Evolutionary conservation across 192 early-diverging fungal genomes (phyloP), one percentile per base, ranked within the genome.

Genomic region (Martensiomyces pterosporus): DNA sequence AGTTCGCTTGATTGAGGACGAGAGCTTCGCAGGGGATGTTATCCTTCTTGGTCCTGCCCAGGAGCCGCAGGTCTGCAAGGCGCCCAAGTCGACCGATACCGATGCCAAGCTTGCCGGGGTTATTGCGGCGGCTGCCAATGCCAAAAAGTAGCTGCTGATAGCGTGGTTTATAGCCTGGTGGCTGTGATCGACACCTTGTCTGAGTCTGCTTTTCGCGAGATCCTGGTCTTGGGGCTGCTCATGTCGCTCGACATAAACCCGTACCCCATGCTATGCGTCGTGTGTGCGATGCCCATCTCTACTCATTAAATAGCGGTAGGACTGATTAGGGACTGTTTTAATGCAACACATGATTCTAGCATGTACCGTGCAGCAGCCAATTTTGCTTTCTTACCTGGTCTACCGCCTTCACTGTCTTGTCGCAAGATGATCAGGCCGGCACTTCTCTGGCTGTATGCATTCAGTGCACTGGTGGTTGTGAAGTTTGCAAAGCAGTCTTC

Each of bases 241-340:
- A 70, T 70, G 2, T 27, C 27, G 2, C n/a, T 37, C 2, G 55
- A 38, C 67, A 71, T 71, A 23, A 50, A 64, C 1, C 56, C 64
- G 4, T 70, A 62, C 39, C 81, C 84, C 85, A 91, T 89, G 37
- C 80, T 81, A 17, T 77, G 57, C 2, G 89, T 88, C 4, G 87
- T 85, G 56, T 91, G 86, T 0, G 79, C 84, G 55, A 77, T 76
- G 37, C 81, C 80, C 26, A 87, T 70, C 43, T 91, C 88, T 40
- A 77, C 51, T 22, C 42, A 55, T 19, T 27, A 47, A 64, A 60
- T 57, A 17, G n/a, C n/a, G n/a, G n/a, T n/a, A n/a, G n/a, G n/a
- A n/a, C n/a, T n/a, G n/a, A n/a, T n/a, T n/a, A n/a, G n/a, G n/a
- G n/a, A n/a, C n/a, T n/a, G n/a, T n/a, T n/a, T n/a, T n/a, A n/a